Evolutionary conservation across 495 filamentous ascomycete species (phyloP).

Genomic region (Trichoderma gamsii): DNA sequence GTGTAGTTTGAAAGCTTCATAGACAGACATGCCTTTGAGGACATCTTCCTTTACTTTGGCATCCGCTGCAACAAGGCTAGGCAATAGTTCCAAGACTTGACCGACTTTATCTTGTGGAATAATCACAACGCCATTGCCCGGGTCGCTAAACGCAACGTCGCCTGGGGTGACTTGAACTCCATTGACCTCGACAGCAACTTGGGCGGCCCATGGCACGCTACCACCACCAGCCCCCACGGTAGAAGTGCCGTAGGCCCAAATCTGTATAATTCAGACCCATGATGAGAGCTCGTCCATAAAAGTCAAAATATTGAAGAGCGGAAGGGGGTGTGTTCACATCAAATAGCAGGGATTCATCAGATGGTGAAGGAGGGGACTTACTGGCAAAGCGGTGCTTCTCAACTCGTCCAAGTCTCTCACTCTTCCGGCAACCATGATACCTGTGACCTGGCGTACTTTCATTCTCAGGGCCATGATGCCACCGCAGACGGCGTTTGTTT

Average conservation of each 20-base stretch:
- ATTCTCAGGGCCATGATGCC: conserved; percentile 64
- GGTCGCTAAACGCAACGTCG: conserved; percentile 60
- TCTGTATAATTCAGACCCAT: conserved; percentile 23
- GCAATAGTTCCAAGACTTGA: conserved; percentile 48
- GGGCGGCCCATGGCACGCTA: conserved; percentile 48
- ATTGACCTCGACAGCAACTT: conserved; percentile 47
- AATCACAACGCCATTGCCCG: conserved; percentile 54
- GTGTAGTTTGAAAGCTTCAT: conserved; percentile 49
- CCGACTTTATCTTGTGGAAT: conserved; percentile 49
- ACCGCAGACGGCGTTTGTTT: conserved; percentile 59
- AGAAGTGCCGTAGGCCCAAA: conserved; percentile 52
- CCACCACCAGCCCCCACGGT: conserved; percentile 57
- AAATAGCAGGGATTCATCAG: background rate
- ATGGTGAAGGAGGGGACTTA: conserved; percentile 26
- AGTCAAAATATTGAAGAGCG: background rate
- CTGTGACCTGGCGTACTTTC: conserved; percentile 45
- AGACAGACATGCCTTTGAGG: conserved; percentile 46
- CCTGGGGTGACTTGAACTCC: conserved; percentile 46
- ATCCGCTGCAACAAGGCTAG: conserved; percentile 52
- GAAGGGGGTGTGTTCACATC: background rate
- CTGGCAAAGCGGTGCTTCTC: conserved; percentile 39
- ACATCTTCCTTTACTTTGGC: conserved; percentile 56
- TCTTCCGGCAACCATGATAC: conserved; percentile 53
- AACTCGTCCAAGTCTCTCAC: conserved; percentile 57
- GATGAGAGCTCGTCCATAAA: conserved; percentile 4